Conservation (phyloP, 1,284 basidiomycete species). For the Cryptococcus sp. region DNA sequence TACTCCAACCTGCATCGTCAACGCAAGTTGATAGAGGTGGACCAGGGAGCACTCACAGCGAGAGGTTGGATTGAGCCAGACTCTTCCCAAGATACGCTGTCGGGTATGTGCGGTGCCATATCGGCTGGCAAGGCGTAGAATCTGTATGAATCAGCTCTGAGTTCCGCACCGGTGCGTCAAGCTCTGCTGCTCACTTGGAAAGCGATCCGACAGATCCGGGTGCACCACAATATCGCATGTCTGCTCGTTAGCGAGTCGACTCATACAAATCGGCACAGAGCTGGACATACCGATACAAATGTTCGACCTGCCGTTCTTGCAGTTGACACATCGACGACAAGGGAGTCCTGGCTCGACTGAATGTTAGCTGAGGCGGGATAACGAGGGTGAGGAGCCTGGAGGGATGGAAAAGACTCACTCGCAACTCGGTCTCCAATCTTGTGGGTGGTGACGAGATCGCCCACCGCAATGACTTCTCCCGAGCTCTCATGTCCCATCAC, state of each 20-base stretch:
- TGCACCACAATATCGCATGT: slow-evolving; percentile 38
- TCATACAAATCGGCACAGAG: background rate
- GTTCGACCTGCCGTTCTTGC: slow-evolving; percentile 69
- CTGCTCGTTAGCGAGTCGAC: slow-evolving; percentile 9
- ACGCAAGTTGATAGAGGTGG: background rate
- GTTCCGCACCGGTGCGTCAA: no score
- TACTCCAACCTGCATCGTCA: slow-evolving; percentile 34
- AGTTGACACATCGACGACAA: slow-evolving; percentile 45
- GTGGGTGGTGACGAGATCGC: slow-evolving; percentile 39
- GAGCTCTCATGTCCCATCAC: slow-evolving; percentile 46
- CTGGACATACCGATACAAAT: slow-evolving; percentile 30
- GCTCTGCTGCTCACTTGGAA: slow-evolving; percentile 27
- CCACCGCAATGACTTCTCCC: slow-evolving; percentile 44
- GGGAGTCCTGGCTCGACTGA: slow-evolving; percentile 57
- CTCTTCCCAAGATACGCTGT: slow-evolving; percentile 48
- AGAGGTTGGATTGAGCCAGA: slow-evolving; percentile 77
- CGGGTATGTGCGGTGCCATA: slow-evolving; percentile 46
- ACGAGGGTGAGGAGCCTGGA: no score
- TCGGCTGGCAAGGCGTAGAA: slow-evolving; percentile 42
- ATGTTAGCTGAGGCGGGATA: no score
- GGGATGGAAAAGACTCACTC: slow-evolving; percentile 34
- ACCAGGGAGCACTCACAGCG: slow-evolving; percentile 54
- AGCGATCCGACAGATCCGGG: slow-evolving; percentile 39
- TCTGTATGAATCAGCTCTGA: slow-evolving; percentile 7
- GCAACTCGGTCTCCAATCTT: slow-evolving; percentile 50